These are phyloP conservation scores for Claviceps arundinis DNA, from an alignment of 2,329 filamentous ascomycete genomes.

Conservation along the genomic window DNA sequence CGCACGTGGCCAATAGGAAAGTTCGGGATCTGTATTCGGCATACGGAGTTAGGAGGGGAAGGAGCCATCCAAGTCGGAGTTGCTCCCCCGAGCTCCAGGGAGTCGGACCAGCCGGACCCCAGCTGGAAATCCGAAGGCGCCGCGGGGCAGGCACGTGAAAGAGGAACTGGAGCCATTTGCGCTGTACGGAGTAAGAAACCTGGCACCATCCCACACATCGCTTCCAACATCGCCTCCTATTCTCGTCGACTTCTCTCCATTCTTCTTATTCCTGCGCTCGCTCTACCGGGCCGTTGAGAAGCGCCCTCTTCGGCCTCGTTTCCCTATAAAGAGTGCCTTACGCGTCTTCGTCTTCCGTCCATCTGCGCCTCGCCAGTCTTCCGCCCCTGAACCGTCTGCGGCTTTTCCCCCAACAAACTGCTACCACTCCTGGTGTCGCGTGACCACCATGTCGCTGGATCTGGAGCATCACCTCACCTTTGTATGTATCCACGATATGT, in stretches of 20 bases:
- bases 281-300: not conserved
- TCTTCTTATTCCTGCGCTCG: not conserved
- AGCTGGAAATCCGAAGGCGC: not conserved
- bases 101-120: too few species aligned
- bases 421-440: conserved; percentile 2
- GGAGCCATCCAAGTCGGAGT: not conserved
- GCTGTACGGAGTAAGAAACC: not conserved
- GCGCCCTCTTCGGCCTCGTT: not conserved
- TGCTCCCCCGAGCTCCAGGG: not conserved
- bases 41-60: not conserved
- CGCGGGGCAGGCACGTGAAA: conserved; percentile 4
- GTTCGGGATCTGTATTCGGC: not conserved
- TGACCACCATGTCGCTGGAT: conserved; percentile 49
- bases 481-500: conserved; percentile 27
- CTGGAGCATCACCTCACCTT: conserved; percentile 73
- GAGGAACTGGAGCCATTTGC: not conserved
- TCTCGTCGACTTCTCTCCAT: conserved; percentile 1
- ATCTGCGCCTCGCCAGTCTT: conserved; percentile 1
- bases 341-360: not conserved
- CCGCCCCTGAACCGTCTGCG: not conserved
- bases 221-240: not conserved
- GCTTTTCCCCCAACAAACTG: not conserved
- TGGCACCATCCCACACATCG: conserved; percentile 1
- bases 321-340: not conserved
- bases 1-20: not conserved